Conservation (phyloP, 495 filamentous ascomycete genomes). For the Cudoniella acicularis region DNA sequence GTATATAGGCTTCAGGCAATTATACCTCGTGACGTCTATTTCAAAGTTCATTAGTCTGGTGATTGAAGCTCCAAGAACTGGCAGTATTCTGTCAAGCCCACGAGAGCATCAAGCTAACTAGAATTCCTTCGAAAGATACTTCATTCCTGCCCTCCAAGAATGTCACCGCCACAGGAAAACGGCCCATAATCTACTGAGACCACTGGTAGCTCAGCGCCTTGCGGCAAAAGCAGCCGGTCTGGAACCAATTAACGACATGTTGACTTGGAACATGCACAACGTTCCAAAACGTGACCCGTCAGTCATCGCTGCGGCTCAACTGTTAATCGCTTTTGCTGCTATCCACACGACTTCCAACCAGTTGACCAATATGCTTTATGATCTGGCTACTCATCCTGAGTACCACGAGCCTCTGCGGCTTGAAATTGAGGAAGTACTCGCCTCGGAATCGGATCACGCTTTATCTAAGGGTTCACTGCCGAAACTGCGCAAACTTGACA, state of each 20-base stretch:
- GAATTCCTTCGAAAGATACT: neutral
- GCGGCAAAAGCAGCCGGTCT: neutral
- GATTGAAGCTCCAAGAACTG: neutral
- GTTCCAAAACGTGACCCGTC: neutral
- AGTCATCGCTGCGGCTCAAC: neutral
- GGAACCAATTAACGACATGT: neutral
- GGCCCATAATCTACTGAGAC: neutral
- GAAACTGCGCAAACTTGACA: conserved; percentile 42
- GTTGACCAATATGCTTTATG: neutral
- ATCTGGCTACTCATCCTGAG: neutral
- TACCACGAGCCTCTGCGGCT: neutral
- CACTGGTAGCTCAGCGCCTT: neutral
- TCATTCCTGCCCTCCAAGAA: neutral
- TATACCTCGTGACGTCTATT: neutral
- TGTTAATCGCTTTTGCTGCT: neutral
- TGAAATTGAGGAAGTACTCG: neutral
- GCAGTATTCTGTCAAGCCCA: neutral
- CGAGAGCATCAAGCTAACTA: neutral
- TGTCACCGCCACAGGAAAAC: neutral
- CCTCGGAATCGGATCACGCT: neutral
- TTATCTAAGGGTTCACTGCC: conserved; percentile 25
- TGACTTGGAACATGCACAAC: neutral
- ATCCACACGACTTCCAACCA: neutral
- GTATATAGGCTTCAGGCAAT: neutral
- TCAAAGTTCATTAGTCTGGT: neutral